A percentile compares a stretch with the other conserved stretches of the same genome.
These are phyloP conservation scores for Hylodesmum podocarpum DNA, from an alignment of 306 rosid species.

Conservation along the genomic window DNA sequence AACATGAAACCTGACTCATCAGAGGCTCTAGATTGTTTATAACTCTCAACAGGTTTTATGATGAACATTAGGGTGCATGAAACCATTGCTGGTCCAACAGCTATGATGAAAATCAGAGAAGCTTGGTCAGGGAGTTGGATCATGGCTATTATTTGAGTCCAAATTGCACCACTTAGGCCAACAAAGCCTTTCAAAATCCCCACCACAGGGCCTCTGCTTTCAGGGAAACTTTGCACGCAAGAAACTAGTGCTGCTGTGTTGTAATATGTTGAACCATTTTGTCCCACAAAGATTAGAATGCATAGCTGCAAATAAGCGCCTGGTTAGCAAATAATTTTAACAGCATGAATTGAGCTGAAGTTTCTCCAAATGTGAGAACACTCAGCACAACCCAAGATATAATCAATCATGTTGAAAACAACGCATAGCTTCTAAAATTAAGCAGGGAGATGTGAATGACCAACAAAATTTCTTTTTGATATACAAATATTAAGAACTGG, in stretches of 20 bases:
- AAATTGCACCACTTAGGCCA: conserved; percentile 69
- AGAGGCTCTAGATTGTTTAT: conserved; percentile 49
- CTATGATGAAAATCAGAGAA: conserved; percentile 58
- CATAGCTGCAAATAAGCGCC: conserved; percentile 61
- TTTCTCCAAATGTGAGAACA: not conserved
- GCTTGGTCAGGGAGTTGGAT: conserved; percentile 51
- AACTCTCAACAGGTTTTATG: conserved; percentile 58
- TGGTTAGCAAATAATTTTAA: conserved; percentile 9
- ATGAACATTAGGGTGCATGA: conserved; percentile 55
- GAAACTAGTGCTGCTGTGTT: conserved; percentile 72
- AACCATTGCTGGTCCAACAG: conserved; percentile 71
- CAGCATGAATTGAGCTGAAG: not conserved
- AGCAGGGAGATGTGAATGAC: not conserved
- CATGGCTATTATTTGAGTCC: conserved; percentile 59
- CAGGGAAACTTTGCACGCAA: conserved; percentile 72
- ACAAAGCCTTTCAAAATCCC: conserved; percentile 81
- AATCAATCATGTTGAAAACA: not conserved
- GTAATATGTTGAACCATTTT: conserved; percentile 80
- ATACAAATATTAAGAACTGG: no score
- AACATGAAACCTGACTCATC: conserved; percentile 61
- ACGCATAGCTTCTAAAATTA: no score
- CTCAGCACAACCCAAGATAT: not conserved
- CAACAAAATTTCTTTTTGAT: not conserved
- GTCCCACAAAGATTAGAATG: conserved; percentile 59
- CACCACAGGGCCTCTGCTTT: conserved; percentile 65